phyloP scores from a whole-genome alignment of 345 rosid genomes.

The Limnanthes douglasii region DNA sequence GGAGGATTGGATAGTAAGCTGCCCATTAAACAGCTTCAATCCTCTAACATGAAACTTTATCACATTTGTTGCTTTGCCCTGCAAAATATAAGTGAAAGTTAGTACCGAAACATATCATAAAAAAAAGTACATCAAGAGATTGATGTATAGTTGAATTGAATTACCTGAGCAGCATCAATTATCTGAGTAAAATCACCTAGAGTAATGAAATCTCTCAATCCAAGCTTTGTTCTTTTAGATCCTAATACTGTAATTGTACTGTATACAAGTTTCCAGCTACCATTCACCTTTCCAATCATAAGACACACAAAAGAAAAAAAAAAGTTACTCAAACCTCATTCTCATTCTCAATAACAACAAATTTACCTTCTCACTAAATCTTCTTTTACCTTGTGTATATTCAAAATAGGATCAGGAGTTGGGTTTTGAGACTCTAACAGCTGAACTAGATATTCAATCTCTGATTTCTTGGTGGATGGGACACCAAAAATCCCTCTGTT shows the following conservation, averaged over 20 bases:
- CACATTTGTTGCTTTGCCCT: constrained; percentile 88
- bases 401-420: constrained; percentile 52
- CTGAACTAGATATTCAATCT: constrained; percentile 45
- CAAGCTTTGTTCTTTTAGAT: constrained; percentile 68
- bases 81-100: constrained; percentile 8
- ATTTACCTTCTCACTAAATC: not conserved
- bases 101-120: not conserved
- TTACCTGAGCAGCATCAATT: constrained; percentile 63
- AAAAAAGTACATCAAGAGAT: not conserved
- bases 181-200: constrained; percentile 64
- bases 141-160: not conserved
- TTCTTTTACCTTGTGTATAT: constrained; percentile 44
- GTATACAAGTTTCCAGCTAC: constrained; percentile 73
- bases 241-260: constrained; percentile 76
- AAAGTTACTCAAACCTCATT: not conserved
- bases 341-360: no score
- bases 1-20: constrained; percentile 60
- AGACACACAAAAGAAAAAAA: no score
- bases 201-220: constrained; percentile 68
- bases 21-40: constrained; percentile 49
- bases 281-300: constrained; percentile 35
- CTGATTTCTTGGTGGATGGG: constrained; percentile 41
- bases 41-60: constrained; percentile 78
- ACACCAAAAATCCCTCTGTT: constrained; percentile 85
- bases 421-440: constrained; percentile 69